Evolutionary conservation across 2,329 filamentous ascomycete genomes (phyloP), one percentile per base, ranked within the genome.

Genomic region (Plectosphaerella plurivora): DNA sequence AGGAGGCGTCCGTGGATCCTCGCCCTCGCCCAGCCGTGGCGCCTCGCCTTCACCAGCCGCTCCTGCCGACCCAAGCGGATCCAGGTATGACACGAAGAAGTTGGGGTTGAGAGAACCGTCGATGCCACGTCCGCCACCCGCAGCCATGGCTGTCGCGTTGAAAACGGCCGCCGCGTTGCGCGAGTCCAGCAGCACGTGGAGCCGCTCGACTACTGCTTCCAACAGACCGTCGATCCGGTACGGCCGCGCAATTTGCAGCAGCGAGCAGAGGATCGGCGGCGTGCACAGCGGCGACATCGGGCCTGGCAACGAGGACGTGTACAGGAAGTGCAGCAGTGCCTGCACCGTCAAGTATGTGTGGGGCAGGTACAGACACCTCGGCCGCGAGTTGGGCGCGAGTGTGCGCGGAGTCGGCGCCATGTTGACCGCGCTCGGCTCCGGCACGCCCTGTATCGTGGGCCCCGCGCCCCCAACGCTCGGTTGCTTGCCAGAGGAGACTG

Each of bases 91-190:
- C 6, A 82, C 76, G 60, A 81, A 84, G 65, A 79, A 84, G 62
- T 85, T 84, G 53, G 83, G 84, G 60, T 84, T 84, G 28, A 84
- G 69, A 2, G 74, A 76, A 37, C 78, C 89, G 50, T 88, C 86
- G 25, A 93, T 89, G 47, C 89, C 89, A 47, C 91, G 84, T 1
- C 94, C 94, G 24, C 94, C 92, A 11, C 94, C 94, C 1, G 94
- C 94, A 1, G 92, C 94, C 94, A 97, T 97, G 50, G 94, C 94
- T 0, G 93, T 94, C 0, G 94, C 94, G 59, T 99, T 99, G 76
- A 99, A 99, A 0, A 99, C 92, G 6, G 94, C 94, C 0, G 94
- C 94, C 0, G 94, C 93, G 60, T 97, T 99, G 46, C 93, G 83
- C 47, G 90, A 94, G 67, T 99, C 94, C 4, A 99, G 82, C 1